These are phyloP conservation scores for Hymenoscyphus scutula DNA, from an alignment of 2,329 filamentous ascomycete species.

Conservation along the genomic window DNA sequence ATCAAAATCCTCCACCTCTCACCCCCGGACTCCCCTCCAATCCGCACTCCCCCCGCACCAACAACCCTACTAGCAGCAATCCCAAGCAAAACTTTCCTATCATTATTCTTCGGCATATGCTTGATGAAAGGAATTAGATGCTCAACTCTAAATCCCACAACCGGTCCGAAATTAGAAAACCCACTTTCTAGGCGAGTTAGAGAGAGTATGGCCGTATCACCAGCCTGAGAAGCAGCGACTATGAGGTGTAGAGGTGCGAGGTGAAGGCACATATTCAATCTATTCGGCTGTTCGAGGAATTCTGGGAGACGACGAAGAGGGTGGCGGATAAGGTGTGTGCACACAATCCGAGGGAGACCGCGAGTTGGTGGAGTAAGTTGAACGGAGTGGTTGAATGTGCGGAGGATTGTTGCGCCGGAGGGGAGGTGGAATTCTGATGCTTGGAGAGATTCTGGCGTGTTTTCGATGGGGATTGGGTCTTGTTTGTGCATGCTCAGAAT, in stretches of 20 bases:
- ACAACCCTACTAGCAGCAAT: constrained; percentile 66
- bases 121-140: constrained; percentile 46
- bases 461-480: no score
- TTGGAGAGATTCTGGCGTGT: no score
- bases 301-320: not conserved
- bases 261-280: constrained; percentile 60
- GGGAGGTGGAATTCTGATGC: constrained; percentile 5
- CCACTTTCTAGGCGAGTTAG: constrained; percentile 49
- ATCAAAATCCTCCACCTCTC: constrained; percentile 3
- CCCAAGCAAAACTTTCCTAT: constrained; percentile 58
- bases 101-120: constrained; percentile 34
- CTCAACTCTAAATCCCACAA: constrained; percentile 49
- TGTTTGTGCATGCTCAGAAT: no score
- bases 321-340: constrained; percentile 15
- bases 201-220: constrained; percentile 60
- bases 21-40: constrained; percentile 63
- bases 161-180: constrained; percentile 13
- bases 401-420: constrained; percentile 16
- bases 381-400: constrained; percentile 21
- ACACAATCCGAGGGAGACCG: constrained; percentile 22
- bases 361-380: constrained; percentile 18
- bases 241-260: constrained; percentile 71
- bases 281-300: constrained; percentile 40
- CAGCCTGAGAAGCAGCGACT: constrained; percentile 63
- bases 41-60: constrained; percentile 62